Conservation (phyloP, 2,329 filamentous ascomycete species). For the Didymella sp. region DNA sequence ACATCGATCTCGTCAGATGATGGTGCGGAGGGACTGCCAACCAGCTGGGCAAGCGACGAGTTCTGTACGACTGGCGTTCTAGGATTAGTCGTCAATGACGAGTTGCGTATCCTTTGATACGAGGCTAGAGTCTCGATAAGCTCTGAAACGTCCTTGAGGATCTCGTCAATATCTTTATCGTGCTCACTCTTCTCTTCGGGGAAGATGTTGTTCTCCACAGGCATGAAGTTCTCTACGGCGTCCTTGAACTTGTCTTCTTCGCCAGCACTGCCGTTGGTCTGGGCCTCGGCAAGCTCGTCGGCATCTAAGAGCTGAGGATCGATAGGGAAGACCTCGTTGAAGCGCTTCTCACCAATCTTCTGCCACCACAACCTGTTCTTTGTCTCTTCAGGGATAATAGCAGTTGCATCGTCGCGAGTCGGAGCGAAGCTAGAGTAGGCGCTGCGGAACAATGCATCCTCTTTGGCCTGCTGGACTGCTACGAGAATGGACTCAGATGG, state of each 20-base stretch:
- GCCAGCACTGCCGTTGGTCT: conserved; percentile 44
- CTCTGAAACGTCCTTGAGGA: conserved; percentile 76
- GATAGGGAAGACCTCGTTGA: conserved; percentile 68
- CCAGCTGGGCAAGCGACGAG: conserved; percentile 62
- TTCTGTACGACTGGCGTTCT: conserved; percentile 72
- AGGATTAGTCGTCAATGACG: conserved; percentile 69
- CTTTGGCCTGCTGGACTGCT: conserved; percentile 65
- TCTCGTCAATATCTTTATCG: conserved; percentile 70
- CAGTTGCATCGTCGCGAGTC: conserved; percentile 73
- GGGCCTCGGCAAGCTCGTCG: conserved; percentile 47
- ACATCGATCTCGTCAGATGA: conserved; percentile 64
- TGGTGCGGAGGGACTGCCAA: conserved; percentile 69
- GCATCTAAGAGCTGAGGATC: conserved; percentile 53
- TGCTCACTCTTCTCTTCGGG: conserved; percentile 52
- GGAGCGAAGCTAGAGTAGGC: conserved; percentile 84
- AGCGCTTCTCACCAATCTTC: conserved; percentile 69
- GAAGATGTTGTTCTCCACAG: conserved; percentile 34
- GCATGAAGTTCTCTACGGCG: conserved; percentile 49
- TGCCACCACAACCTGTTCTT: conserved; percentile 80
- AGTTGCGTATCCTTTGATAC: conserved; percentile 79
- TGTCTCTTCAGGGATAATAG: conserved; percentile 71
- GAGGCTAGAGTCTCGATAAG: conserved; percentile 78
- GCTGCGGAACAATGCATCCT: conserved; percentile 76
- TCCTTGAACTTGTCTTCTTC: conserved; percentile 49
- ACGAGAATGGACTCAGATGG: conserved; percentile 49